Base-by-base conservation (phyloP, 2,329 filamentous ascomycete genomes). In the Fusarium algeriense region DNA sequence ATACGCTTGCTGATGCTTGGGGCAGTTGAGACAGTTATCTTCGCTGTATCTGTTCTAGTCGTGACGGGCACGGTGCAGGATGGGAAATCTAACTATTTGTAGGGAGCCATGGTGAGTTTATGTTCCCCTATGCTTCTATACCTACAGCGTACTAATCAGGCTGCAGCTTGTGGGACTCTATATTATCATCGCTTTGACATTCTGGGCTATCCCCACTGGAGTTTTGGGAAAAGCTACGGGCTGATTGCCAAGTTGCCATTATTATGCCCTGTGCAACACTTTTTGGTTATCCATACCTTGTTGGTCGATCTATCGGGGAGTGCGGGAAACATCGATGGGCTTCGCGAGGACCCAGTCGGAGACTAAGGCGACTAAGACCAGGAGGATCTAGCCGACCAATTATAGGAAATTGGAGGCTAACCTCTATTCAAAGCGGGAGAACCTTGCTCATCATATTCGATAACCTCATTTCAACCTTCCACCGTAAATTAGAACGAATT, bases 61-160 rank as follows among this genome's bases (percentile, higher is more conserved):
- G 92, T 93, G 38, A 93, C 89, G 64, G 94, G 89, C 80, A 92
- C 89, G 5, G 91, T 94, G 45, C 91, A 93, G 77, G 93, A 95
- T 76, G 93, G 93, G 76, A 93, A 92, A 80, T 93, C 90, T 17
- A 95, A 95, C 80, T 95, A 95, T 75, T 87, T 95, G 30, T 93
- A 95, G 80, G 93, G 93, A 44, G 91, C 91, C 46, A 92, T 95
- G 88, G 75, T 83, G 40, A 89, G 76, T 75, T 85, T 50, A 89
- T 89, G 73, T 89, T 89, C 87, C 88, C 11, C 80, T 89, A 30
- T 87, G 87, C 20, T 89, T 89, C 76, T 89, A 85, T 75, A 86
- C 85, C 60, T 55, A 55, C 38, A 44, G n/a, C 15, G 28, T 44
- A 55, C 52, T 55, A 15, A 58, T 41, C n/a, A 48, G 14, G 35